Base-by-base conservation (phyloP, 2,329 filamentous ascomycete genomes). In the Beauveria bassiana region DNA sequence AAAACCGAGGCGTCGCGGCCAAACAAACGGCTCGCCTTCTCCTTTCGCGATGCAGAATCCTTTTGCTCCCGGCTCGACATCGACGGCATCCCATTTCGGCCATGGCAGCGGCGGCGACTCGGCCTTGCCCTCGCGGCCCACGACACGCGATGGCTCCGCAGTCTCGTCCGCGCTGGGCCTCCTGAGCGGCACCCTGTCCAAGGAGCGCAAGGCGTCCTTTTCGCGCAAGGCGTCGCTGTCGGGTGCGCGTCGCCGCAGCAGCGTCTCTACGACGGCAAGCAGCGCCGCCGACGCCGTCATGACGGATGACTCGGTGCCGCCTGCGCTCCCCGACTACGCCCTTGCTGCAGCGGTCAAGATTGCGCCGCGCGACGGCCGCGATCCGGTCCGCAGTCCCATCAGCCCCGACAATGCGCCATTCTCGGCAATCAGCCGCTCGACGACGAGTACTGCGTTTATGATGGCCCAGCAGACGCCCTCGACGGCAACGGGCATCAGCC, bases 261-360 rank as follows among this genome's bases (percentile, higher is more conserved):
- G 71, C 62, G 68, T 70, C 55, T 62, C 69, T 43, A 38, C 34
- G 34, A 76, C 74, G 62, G 8, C 42, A 10, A 74, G 77, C 64
- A 73, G 71, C 64, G 66, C 67, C 4, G 66, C 70, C 28, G 71
- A 71, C 67, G 70, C 72, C 65, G 69, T 76, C 64, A 70, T 77
- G 53, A 79, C 76, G 59, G 79, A 81, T 70, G 77, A 74, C 55
- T 66, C 77, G 24, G 75, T 73, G 50, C 82, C 81, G 40, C 80
- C 81, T n/a, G 79, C 80, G 6, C 74, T 84, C 20, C 81, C 81
- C 51, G 79, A 83, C 58, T 81, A 81, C 71, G 79, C 79, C 5
- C 77, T 82, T 61, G 70, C 78, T n/a, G 76, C 77, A 50, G 76
- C 78, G 4, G 78, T 79, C 42, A 81, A 79, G 66, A 70, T 79